Conservation (phyloP, 2,329 filamentous ascomycete genomes). For the Penicillium hesseltinei region DNA sequence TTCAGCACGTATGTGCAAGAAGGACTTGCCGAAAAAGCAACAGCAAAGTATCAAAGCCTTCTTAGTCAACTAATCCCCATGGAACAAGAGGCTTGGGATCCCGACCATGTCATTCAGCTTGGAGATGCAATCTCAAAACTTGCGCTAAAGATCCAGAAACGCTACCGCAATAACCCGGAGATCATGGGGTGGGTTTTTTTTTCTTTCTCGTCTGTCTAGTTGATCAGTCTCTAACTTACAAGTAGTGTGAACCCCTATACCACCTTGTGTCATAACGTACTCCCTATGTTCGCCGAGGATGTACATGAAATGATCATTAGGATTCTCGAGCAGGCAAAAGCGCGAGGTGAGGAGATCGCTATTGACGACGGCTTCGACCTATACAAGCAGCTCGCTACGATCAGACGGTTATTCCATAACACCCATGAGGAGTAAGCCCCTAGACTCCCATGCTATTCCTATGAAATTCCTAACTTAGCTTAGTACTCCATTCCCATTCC, state of each 20-base stretch:
- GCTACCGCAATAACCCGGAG: constrained; percentile 82
- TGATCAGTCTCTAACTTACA: constrained; percentile 18
- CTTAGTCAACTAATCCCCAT: constrained; percentile 78
- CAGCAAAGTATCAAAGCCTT: constrained; percentile 74
- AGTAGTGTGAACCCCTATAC: constrained; percentile 58
- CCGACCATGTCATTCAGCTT: constrained; percentile 83
- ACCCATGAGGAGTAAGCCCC: constrained; percentile 61
- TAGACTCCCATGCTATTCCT: not conserved
- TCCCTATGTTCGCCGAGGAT: constrained; percentile 88
- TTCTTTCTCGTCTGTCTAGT: constrained; percentile 49
- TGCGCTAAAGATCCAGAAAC: constrained; percentile 85
- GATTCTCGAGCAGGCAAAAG: constrained; percentile 71
- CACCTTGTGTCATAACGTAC: constrained; percentile 76
- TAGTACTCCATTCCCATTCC: constrained; percentile 71
- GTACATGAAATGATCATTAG: constrained; percentile 78
- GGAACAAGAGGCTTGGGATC: constrained; percentile 80
- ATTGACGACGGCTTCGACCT: constrained; percentile 92
- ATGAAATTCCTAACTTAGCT: constrained; percentile 21
- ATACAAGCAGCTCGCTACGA: constrained; percentile 82
- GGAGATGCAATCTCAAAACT: constrained; percentile 82
- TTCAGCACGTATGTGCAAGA: constrained; percentile 72
- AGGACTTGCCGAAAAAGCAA: constrained; percentile 70
- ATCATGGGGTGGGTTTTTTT: constrained; percentile 65
- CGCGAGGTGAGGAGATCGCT: constrained; percentile 70
- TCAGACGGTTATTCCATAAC: constrained; percentile 75